Percentiles rank a stretch among this genome's conserved stretches.
Conservation (phyloP, 2,329 filamentous ascomycete species). For the Nemania abortiva region DNA sequence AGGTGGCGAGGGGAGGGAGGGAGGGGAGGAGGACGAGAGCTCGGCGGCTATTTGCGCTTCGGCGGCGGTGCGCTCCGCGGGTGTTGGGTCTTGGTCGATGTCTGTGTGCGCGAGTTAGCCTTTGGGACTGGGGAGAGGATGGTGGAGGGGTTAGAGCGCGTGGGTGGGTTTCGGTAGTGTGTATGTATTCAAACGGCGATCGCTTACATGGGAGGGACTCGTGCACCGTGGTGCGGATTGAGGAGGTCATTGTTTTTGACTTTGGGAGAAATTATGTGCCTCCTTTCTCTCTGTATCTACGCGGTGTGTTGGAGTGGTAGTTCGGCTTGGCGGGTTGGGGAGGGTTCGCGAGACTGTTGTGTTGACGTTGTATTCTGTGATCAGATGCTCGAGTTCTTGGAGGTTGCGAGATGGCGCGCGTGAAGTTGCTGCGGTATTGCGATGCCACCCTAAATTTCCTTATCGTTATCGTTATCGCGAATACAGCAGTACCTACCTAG, state of each 20-base stretch:
- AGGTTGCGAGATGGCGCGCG: slow-evolving; percentile 5
- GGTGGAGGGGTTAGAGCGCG: not conserved
- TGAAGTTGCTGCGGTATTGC: slow-evolving; percentile 9
- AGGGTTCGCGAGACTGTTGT: slow-evolving; percentile 4
- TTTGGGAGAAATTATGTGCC: not conserved
- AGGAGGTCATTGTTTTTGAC: slow-evolving; percentile 65
- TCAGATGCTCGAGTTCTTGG: slow-evolving; percentile 10
- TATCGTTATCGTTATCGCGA: slow-evolving; percentile 31
- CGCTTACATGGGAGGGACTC: slow-evolving; percentile 83
- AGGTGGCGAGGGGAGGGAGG: slow-evolving; percentile 62
- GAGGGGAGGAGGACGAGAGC: slow-evolving; percentile 60
- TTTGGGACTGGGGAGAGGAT: slow-evolving; percentile 13
- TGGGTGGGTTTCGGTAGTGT: not conserved
- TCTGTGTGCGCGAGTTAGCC: slow-evolving; percentile 63
- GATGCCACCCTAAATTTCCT: slow-evolving; percentile 26
- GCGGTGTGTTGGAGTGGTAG: not conserved
- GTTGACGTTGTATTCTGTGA: slow-evolving; percentile 1
- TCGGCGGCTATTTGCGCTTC: slow-evolving; percentile 77
- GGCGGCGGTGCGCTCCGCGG: slow-evolving; percentile 72
- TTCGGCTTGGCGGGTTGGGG: not conserved
- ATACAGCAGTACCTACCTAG: not conserved
- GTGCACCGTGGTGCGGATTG: slow-evolving; percentile 74
- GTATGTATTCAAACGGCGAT: not conserved
- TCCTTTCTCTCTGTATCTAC: not conserved
- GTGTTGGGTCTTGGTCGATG: slow-evolving; percentile 80